Evolutionary conservation across 2,329 filamentous ascomycete species (phyloP).

Genomic region (Stemphylium lycopersici): DNA sequence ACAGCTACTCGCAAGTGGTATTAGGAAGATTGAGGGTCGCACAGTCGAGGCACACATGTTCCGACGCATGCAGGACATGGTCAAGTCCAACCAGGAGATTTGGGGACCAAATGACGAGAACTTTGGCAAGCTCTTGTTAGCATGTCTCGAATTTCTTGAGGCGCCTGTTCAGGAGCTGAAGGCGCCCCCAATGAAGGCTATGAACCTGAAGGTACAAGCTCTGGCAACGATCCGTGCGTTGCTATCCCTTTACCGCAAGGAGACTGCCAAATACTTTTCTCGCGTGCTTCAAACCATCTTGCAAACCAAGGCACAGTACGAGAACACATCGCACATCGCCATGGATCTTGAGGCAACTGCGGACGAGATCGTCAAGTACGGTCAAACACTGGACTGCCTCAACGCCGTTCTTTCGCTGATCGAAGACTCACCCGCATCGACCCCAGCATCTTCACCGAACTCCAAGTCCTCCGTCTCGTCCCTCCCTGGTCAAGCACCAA

Average conservation of each 20-base stretch:
- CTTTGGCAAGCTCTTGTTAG: conserved; percentile 70
- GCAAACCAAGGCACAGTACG: conserved; percentile 68
- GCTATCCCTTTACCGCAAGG: conserved; percentile 69
- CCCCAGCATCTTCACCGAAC: conserved; percentile 35
- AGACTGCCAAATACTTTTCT: conserved; percentile 71
- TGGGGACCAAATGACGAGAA: conserved; percentile 72
- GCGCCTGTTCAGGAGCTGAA: conserved; percentile 56
- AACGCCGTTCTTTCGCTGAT: conserved; percentile 48
- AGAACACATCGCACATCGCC: conserved; percentile 73
- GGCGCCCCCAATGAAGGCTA: conserved; percentile 67
- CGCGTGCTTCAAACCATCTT: conserved; percentile 72
- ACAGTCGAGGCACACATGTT: conserved; percentile 82
- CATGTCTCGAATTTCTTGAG: conserved; percentile 75
- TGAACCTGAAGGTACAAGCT: conserved; percentile 76
- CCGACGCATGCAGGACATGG: conserved; percentile 75
- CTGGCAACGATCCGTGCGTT: conserved; percentile 76
- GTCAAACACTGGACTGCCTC: conserved; percentile 63
- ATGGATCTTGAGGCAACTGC: conserved; percentile 75
- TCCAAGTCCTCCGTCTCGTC: conserved; percentile 44
- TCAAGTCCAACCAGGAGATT: conserved; percentile 67
- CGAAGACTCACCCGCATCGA: conserved; percentile 37
- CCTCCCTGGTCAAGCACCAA: conserved; percentile 20
- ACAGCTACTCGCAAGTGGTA: conserved; percentile 74
- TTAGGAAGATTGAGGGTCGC: conserved; percentile 72
- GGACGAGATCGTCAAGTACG: conserved; percentile 71